Base-by-base conservation (phyloP, 768 basidiomycete genomes). In the Lactifluus echinatus region DNA sequence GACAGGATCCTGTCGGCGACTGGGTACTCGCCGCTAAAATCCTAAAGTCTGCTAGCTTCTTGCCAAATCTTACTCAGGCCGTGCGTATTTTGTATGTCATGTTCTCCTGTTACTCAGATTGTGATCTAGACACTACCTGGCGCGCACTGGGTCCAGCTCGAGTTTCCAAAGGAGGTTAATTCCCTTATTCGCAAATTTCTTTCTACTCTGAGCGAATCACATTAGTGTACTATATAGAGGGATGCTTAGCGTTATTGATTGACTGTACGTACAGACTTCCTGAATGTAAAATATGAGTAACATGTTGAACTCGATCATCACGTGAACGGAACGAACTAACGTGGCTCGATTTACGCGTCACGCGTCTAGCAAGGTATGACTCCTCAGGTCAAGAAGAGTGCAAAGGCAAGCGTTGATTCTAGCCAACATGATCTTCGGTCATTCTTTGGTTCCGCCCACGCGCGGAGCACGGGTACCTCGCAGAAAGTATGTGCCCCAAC, bases 111-210 rank as follows among this genome's bases (percentile, higher is more conserved):
- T 42, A 40, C 37, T 53, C 14, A 40, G 14, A n/a, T 54, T 55
- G 36, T 26, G 42, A 55, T 34, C 2, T 55, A 83, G 82, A 69
- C 73, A 2, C 68, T 85, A 54, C 64, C 69, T 7, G 80, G 79
- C 0, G 76, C 81, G 8, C 86, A 88, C 66, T 87, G 86, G 85
- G 72, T 77, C 15, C 86, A 87, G 37, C 70, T 87, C n/a, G 86
- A 88, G 67, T 66, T 75, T 59, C 79, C 84, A 0, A 54, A 68
- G 1, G 67, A 69, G 40, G 78, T 83, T 65, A 88, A 87, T 61
- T 44, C 57, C 0, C 66, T 76, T 37, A 69, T 84, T 56, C 72
- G 73, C 10, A 64, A 73, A 23, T 87, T 85, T 81, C 70, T 88
- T 47, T 60, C 64, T 4, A 47, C 55, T 24, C 43, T 60, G 45